phyloP scores from a whole-genome alignment of 352 stramenopile species.

The Hyaloperonospora brassicae region DNA sequence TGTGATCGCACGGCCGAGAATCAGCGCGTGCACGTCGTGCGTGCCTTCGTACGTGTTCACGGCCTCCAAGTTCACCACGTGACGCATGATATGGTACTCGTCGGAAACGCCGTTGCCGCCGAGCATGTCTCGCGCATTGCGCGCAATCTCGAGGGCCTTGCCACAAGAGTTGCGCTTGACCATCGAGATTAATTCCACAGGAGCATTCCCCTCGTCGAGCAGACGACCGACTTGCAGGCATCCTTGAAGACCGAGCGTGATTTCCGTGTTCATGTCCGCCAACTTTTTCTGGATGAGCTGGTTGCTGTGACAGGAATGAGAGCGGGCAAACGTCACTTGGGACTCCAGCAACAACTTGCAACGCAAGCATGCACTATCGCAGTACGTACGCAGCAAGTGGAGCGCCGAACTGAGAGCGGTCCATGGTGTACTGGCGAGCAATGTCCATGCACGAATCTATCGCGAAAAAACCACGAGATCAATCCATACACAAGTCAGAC shows the following conservation, averaged over 20 bases:
- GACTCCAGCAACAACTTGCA: neutral
- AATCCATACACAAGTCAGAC: constrained; percentile 1
- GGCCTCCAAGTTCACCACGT: constrained; percentile 96
- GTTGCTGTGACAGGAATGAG: constrained; percentile 55
- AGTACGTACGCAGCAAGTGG: constrained; percentile 87
- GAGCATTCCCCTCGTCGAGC: constrained; percentile 20
- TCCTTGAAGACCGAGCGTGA: constrained; percentile 88
- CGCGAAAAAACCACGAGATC: neutral
- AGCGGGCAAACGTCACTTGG: neutral
- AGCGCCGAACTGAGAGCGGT: constrained; percentile 93
- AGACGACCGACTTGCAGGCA: constrained; percentile 39
- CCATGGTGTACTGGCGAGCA: constrained; percentile 92
- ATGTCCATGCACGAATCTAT: constrained; percentile 89
- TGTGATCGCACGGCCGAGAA: constrained; percentile 95
- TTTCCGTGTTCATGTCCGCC: constrained; percentile 95
- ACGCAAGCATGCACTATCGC: neutral
- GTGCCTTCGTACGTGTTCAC: constrained; percentile 99
- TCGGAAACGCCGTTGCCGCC: constrained; percentile 97
- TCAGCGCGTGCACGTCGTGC: constrained; percentile 97
- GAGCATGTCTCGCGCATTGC: constrained; percentile 92
- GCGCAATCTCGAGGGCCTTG: constrained; percentile 81
- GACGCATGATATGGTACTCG: constrained; percentile 98
- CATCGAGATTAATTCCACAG: constrained; percentile 35
- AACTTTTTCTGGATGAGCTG: constrained; percentile 98
- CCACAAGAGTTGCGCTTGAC: constrained; percentile 45